Percentiles rank a stretch among this genome's conserved stretches.
Conservation (phyloP, 73 alveolate species). For the Urostyla sp. region DNA sequence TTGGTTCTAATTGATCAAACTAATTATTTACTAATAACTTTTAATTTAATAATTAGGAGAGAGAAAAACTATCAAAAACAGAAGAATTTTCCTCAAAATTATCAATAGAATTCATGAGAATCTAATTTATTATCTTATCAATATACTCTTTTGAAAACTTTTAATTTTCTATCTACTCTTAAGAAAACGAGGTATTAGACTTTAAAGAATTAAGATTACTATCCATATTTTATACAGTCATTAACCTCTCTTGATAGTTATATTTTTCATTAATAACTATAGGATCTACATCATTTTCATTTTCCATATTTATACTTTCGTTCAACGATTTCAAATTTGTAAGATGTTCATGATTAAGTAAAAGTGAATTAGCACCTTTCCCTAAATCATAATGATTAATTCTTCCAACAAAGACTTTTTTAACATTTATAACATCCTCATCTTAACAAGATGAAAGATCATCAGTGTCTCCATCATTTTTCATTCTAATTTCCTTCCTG, state of each 20-base stretch:
- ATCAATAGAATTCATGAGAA: not conserved
- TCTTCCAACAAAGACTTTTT: conserved; percentile 16
- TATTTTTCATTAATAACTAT: not conserved
- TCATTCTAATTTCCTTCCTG: not conserved
- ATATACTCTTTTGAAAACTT: conserved; percentile 24
- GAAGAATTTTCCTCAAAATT: not conserved
- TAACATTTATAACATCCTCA: conserved; percentile 33
- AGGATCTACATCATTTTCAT: not conserved
- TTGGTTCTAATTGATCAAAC: not conserved
- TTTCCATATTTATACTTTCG: not conserved
- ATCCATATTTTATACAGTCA: conserved; percentile 43
- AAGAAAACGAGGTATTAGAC: conserved; percentile 25
- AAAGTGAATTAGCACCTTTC: not conserved
- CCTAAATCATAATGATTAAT: not conserved
- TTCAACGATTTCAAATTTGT: not conserved
- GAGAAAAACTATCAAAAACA: not conserved
- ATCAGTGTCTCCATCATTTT: conserved; percentile 37
- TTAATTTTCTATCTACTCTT: conserved; percentile 38
- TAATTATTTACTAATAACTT: not conserved
- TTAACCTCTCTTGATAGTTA: not conserved
- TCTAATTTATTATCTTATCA: not conserved
- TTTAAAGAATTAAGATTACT: conserved; percentile 33
- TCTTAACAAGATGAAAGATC: conserved; percentile 9
- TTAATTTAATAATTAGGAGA: not conserved
- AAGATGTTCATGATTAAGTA: too few species aligned